Evolutionary conservation across 768 basidiomycete species (phyloP).

Genomic region (Psilocybe cubensis): DNA sequence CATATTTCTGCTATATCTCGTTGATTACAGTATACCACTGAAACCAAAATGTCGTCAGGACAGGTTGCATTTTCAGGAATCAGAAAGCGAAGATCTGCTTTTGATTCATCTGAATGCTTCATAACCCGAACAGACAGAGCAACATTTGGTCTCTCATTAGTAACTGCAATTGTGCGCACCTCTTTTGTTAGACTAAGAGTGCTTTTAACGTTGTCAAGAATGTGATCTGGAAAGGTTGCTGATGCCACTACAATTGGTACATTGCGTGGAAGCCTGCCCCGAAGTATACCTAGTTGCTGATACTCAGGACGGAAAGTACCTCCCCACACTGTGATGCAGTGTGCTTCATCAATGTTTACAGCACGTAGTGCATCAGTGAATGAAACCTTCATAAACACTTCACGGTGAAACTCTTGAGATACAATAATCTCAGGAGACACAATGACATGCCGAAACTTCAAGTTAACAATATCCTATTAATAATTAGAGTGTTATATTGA

Average conservation of each 20-base stretch:
- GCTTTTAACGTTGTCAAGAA: constrained; percentile 19
- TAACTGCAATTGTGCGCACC: constrained; percentile 5
- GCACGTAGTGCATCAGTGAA: constrained; percentile 13
- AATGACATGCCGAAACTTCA: constrained; percentile 16
- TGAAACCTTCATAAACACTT: constrained; percentile 7
- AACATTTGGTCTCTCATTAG: constrained; percentile 29
- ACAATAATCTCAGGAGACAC: constrained; percentile 23
- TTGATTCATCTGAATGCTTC: constrained; percentile 19
- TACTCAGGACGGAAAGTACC: constrained; percentile 26
- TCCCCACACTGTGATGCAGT: constrained; percentile 28
- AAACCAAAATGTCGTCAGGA: constrained; percentile 12
- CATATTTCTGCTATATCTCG: constrained; percentile 15
- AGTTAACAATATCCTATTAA: constrained; percentile 10
- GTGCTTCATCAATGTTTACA: constrained; percentile 25
- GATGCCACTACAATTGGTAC: constrained; percentile 21
- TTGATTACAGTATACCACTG: constrained; percentile 23
- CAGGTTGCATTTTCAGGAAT: constrained; percentile 13
- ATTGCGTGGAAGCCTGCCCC: constrained; percentile 15
- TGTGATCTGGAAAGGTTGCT: constrained; percentile 22
- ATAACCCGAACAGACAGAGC: constrained; percentile 26
- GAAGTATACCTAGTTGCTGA: constrained; percentile 20
- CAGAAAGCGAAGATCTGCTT: constrained; percentile 26
- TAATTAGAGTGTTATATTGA: background rate
- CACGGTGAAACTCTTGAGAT: constrained; percentile 13
- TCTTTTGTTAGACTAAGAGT: constrained; percentile 16